Conservation (phyloP, 78 protist genomes). For the Dictyostelium capitatum region DNA sequence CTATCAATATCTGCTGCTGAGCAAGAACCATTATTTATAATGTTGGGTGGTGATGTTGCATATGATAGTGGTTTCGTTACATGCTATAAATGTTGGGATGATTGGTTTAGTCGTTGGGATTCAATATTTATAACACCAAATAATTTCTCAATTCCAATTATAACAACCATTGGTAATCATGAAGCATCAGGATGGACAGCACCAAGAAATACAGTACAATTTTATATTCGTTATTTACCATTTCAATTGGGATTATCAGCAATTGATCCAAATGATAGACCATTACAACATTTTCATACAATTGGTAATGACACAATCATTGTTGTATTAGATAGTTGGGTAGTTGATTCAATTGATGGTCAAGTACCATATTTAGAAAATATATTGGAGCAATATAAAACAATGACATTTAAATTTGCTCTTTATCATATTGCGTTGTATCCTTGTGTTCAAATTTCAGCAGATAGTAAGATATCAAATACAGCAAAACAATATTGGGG, state of each 20-base stretch:
- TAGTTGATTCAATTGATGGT: not conserved
- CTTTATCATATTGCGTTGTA: conserved; percentile 68
- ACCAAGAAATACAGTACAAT: not conserved
- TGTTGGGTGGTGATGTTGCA: conserved; percentile 82
- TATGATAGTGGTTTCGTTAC: conserved; percentile 51
- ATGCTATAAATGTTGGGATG: conserved; percentile 76
- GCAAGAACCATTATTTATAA: conserved; percentile 52
- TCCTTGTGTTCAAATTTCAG: conserved; percentile 16
- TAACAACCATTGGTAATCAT: conserved; percentile 63
- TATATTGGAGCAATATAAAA: not conserved
- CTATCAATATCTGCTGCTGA: conserved; percentile 27
- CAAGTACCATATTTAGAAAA: not conserved
- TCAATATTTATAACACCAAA: conserved; percentile 16
- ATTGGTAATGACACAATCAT: conserved; percentile 22
- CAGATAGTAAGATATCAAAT: not conserved
- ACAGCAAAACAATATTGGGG: conserved; percentile 33
- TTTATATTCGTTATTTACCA: conserved; percentile 32
- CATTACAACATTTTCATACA: not conserved
- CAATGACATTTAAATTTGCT: conserved; percentile 14
- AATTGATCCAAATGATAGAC: conserved; percentile 4
- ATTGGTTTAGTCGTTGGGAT: conserved; percentile 62
- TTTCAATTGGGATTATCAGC: conserved; percentile 12
- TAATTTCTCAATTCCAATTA: conserved; percentile 24
- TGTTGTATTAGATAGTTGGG: conserved; percentile 1
- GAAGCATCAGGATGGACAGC: conserved; percentile 41